These are phyloP conservation scores for Coniochaeta pulveracea DNA, from an alignment of 2,329 filamentous ascomycete genomes.

Conservation along the genomic window DNA sequence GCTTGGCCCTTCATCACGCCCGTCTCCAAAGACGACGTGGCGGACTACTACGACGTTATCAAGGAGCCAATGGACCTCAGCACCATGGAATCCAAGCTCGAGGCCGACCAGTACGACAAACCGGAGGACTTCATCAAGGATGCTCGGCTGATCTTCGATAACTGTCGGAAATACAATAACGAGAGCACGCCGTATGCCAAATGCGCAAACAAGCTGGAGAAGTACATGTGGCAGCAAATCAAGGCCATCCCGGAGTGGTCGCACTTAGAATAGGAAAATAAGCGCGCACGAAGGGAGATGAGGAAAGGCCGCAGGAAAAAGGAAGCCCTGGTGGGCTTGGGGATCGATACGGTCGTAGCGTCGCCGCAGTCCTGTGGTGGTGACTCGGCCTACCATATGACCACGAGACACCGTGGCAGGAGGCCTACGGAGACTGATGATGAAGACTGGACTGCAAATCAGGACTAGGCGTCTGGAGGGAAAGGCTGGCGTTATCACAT, in stretches of 20 bases:
- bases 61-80: conserved; percentile 93
- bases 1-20: conserved; percentile 93
- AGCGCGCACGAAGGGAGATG: neutral
- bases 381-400: no score
- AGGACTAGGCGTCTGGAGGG: no score
- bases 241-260: conserved; percentile 91
- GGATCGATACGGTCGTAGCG: no score
- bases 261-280: conserved; percentile 29
- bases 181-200: conserved; percentile 93
- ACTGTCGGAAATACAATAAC: conserved; percentile 93
- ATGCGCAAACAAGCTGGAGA: conserved; percentile 83
- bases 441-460: no score
- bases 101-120: conserved; percentile 81
- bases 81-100: conserved; percentile 92
- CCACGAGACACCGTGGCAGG: no score
- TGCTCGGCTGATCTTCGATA: conserved; percentile 81
- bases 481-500: no score
- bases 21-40: conserved; percentile 89
- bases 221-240: conserved; percentile 92
- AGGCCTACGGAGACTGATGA: no score
- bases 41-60: conserved; percentile 99
- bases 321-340: no score
- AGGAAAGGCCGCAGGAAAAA: neutral
- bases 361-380: no score
- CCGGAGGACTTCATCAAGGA: conserved; percentile 91